Evolutionary conservation across 257 asterid genomes (phyloP).

Genomic region (Rauvolfia tetraphylla): DNA sequence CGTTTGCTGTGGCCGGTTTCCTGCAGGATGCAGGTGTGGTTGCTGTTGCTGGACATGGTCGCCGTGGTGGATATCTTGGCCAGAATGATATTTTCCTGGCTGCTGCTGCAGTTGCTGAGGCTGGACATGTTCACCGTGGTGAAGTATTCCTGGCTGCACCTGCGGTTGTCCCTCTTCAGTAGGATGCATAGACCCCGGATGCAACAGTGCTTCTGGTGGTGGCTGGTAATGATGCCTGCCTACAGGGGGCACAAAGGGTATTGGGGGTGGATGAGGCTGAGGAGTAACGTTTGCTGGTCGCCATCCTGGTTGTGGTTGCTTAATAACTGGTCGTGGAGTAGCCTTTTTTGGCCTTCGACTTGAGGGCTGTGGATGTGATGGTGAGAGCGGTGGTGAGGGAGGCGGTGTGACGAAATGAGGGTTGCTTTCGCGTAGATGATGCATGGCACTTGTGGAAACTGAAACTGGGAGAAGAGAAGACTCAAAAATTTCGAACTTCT

Average conservation of each 20-base stretch:
- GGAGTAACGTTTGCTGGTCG: neutral
- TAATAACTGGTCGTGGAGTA: neutral
- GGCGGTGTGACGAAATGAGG: conserved; percentile 39
- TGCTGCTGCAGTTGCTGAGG: conserved; percentile 1
- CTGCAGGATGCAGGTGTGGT: neutral
- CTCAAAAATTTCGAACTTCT: neutral
- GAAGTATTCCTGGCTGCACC: neutral
- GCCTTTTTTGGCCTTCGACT: conserved; percentile 12
- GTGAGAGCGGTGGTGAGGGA: neutral
- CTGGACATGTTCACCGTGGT: neutral
- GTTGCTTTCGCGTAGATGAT: conserved; percentile 26
- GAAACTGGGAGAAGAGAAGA: conserved; percentile 8
- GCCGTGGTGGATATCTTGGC: neutral
- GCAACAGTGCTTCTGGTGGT: neutral
- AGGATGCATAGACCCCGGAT: conserved; percentile 4
- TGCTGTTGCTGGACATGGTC: conserved; percentile 7
- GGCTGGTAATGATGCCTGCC: neutral
- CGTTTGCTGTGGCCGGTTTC: neutral
- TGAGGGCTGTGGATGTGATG: conserved; percentile 12
- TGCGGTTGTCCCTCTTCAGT: neutral
- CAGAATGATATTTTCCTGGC: neutral
- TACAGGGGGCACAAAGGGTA: conserved; percentile 13
- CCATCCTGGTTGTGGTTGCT: neutral
- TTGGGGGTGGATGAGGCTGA: conserved; percentile 10
- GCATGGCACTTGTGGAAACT: conserved; percentile 21